Base-by-base conservation (phyloP, 208 protist species). In the Wallacemonas sp. region DNA sequence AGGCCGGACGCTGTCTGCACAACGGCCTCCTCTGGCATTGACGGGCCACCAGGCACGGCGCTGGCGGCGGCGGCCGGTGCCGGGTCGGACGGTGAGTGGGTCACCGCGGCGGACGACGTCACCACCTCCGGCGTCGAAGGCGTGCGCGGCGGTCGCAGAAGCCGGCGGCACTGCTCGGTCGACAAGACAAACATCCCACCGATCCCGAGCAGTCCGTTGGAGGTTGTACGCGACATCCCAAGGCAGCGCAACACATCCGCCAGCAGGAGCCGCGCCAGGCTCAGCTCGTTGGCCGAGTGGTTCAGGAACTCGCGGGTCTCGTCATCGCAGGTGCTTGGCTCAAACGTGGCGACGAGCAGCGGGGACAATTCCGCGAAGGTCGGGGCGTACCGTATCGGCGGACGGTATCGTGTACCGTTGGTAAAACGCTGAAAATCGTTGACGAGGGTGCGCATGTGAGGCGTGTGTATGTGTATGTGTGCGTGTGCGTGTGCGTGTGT, bases 171-270 rank as follows among this genome's bases (percentile, higher is more conserved):
- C 69, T 94, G 89, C 36, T 66, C 72, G 1, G 78, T 92, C 3
- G 81, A 91, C 38, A 90, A 63, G 19, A 95, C 86, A 66, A 91
- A 95, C 89, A 95, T 95, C 15, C 66, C 64, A 6, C 85, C 89
- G 13, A 83, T 67, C 5, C 73, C 72, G 3, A 85, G 62, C 32
- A 92, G 63, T 6, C 86, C 89, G 55, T 93, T 90, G 0, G 86
- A 73, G 0, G 85, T 89, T 39, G 89, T 95, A 45, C 76, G 82
- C 4, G 86, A 95, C n/a, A 90, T 22, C 46, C 85, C 79, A 36
- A 63, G 29, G 50, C 50, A 57, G 26, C 66, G 65, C 30, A 94
- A 64, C 3, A 85, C 30, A 34, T 83, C 67, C 0, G 75, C 60
- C 10, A 86, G 0, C 22, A 89, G 36, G 15, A 85, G 34, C 48